A percentile compares a stretch with the other conserved stretches of the same genome.
Evolutionary conservation across 1,139 yeast species (phyloP).

Genomic region (Geotrichum phurueaensis): DNA sequence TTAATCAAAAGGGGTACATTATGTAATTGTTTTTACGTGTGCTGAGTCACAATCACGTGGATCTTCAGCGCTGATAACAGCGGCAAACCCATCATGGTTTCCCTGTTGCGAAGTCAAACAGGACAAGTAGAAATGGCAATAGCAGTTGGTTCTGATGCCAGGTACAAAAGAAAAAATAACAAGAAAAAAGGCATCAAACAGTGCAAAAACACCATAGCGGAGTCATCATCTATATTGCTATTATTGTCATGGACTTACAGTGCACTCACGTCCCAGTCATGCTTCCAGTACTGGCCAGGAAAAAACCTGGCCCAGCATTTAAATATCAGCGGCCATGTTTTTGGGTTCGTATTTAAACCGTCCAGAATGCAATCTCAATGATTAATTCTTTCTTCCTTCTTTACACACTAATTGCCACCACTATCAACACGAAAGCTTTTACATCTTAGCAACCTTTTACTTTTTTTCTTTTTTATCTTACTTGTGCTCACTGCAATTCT

Average conservation of each 20-base stretch:
- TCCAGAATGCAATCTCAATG: background rate
- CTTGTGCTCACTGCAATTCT: background rate
- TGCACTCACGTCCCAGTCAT: too few relatives aligned
- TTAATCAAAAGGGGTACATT: background rate
- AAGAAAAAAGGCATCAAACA: too few relatives aligned
- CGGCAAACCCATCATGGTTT: background rate
- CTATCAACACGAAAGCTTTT: background rate
- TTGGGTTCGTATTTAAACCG: background rate
- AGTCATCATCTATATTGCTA: too few relatives aligned
- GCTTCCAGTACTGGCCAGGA: too few relatives aligned
- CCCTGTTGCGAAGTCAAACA: background rate
- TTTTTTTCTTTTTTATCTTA: background rate
- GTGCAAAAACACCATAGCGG: too few relatives aligned
- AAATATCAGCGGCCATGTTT: background rate
- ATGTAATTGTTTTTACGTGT: background rate
- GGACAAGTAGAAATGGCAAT: too few relatives aligned
- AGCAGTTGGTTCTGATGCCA: too few relatives aligned
- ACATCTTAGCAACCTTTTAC: background rate
- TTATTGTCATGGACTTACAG: too few relatives aligned
- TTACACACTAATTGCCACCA: background rate
- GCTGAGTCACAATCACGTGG: background rate
- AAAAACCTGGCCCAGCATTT: too few relatives aligned
- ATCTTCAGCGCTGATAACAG: background rate
- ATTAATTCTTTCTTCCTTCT: background rate
- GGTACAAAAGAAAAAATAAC: too few relatives aligned